phyloP scores from a whole-genome alignment of 805 yeast species.

The Kodamaea kaohsiungensis region DNA sequence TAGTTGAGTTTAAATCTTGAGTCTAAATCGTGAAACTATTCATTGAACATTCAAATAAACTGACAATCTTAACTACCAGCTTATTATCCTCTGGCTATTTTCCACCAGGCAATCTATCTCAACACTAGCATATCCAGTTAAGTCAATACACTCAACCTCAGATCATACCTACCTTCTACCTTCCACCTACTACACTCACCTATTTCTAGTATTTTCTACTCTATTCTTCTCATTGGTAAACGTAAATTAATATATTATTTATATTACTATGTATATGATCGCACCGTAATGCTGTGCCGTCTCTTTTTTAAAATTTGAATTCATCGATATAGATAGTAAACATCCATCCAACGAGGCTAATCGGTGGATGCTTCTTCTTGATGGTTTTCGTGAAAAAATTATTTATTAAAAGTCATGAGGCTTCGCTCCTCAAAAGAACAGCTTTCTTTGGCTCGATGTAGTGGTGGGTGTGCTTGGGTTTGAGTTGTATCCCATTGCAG shows the following conservation, averaged over 20 bases:
- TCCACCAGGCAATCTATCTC: too few relatives aligned
- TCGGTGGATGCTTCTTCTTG: not conserved
- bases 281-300: not conserved
- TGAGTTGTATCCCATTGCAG: conserved; percentile 47
- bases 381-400: not conserved
- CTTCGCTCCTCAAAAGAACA: conserved; percentile 20
- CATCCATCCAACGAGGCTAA: not conserved
- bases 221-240: not conserved
- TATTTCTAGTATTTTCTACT: not conserved
- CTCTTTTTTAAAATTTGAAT: not conserved
- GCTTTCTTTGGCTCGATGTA: conserved; percentile 22
- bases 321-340: not conserved
- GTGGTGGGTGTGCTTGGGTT: conserved; percentile 43
- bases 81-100: too few relatives aligned
- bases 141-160: too few relatives aligned
- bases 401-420: conserved; percentile 1
- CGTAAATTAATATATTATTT: not conserved
- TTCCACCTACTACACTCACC: not conserved
- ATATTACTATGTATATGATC: not conserved
- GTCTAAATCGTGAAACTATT: too few relatives aligned
- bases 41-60: too few relatives aligned
- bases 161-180: too few relatives aligned
- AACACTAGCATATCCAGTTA: too few relatives aligned
- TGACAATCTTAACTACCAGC: too few relatives aligned
- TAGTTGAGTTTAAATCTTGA: too few relatives aligned